These are phyloP conservation scores for Aegilops longissima DNA, from an alignment of 176 grass and related monocot species.

Conservation along the genomic window DNA sequence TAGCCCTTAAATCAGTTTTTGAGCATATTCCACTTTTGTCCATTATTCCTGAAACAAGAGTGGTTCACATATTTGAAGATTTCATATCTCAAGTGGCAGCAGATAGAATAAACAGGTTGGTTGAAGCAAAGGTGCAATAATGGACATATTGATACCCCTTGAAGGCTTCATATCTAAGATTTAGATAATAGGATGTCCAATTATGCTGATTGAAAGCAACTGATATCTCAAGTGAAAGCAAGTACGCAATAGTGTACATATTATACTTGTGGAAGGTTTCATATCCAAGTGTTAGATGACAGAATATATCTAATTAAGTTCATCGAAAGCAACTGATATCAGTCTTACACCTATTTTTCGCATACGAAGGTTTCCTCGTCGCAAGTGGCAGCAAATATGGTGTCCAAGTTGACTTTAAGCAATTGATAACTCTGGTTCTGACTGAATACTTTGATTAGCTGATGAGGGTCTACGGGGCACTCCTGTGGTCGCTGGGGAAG, in stretches of 20 bases:
- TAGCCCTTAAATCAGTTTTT: neutral
- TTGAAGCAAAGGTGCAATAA: neutral
- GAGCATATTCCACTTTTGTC: conserved; percentile 23
- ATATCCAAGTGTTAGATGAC: neutral
- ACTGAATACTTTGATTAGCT: conserved; percentile 43
- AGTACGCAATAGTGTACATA: neutral
- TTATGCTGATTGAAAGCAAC: neutral
- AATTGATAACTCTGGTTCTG: neutral
- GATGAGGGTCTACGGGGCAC: conserved; percentile 87
- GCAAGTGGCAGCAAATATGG: neutral
- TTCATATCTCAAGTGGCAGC: neutral
- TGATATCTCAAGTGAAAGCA: neutral
- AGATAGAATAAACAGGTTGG: neutral
- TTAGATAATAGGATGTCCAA: neutral
- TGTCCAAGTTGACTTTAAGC: neutral
- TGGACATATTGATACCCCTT: neutral
- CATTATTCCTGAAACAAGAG: neutral
- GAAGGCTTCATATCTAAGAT: neutral
- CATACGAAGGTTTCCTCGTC: neutral
- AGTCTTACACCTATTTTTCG: neutral
- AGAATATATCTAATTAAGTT: neutral
- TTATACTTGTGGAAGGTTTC: neutral
- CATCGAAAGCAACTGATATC: neutral
- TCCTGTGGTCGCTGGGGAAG: conserved; percentile 92
- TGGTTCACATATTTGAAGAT: neutral